Evolutionary conservation across 129 eudicot genomes (phyloP), one percentile per base, ranked within the genome.

Genomic region (Centaurea solstitialis): DNA sequence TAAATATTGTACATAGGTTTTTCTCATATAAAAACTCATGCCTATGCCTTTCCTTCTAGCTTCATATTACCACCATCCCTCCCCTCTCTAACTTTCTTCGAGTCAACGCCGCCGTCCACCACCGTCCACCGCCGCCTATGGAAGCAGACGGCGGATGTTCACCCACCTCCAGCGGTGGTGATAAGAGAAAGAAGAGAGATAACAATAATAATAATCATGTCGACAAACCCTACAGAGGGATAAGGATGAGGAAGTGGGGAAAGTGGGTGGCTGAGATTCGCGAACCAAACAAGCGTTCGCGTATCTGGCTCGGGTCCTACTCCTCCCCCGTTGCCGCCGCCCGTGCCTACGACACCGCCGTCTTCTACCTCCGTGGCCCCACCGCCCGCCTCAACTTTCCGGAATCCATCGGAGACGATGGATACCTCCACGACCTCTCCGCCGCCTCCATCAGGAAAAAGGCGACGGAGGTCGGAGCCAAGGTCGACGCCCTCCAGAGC

Each of bases 211-310:
- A 10, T 11, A 10, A 45, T 45, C 75, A 85, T 62, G 79, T 80
- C 24, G 80, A 79, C 79, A 93, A 93, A 73, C 97, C 92, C 68
- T 93, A 91, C 84, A 77, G 97, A 80, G 98, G 98, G 33, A 93
- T 93, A 80, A 78, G 98, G 89, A 91, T 91, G 97, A 86, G 98
- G 43, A 93, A 93, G 94, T 93, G 97, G 98, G 98, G 98, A 6
- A 93, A 93, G 79, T 93, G 98, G 98, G 98, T 93, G 35, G 98
- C 98, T n/a, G 98, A 93, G 73, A 91, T 93, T 39, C 83, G 98
- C 50, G 98, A 91, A 72, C 98, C 98, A 9, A 93, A 93, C 83
- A 93, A 93, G 65, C 80, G 98, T 4, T 85, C 98, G 5, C 87
- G 98, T 45, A 89, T 93, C 6, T 93, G 98, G 98, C 89, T 93